Conservation (phyloP, 257 asterid species). For the Fraxinus cuspidata region DNA sequence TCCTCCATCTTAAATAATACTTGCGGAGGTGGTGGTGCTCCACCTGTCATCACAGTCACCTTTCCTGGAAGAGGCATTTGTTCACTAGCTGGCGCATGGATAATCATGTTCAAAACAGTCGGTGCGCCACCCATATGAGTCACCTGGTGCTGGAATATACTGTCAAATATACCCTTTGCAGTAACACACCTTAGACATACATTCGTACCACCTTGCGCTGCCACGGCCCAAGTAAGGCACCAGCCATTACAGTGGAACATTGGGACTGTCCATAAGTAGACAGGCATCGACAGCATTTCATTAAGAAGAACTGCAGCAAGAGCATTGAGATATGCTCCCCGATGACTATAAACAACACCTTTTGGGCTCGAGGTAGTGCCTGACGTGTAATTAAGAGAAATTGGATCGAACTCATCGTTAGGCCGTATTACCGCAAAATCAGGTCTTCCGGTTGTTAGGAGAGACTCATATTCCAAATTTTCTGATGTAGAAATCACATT, state of each 20-base stretch:
- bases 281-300: constrained; percentile 29
- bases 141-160: constrained; percentile 15
- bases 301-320: constrained; percentile 27
- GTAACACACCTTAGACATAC: constrained; percentile 24
- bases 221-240: constrained; percentile 29
- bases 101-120: constrained; percentile 27
- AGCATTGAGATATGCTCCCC: constrained; percentile 31
- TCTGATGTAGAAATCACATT: neutral
- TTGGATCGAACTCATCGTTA: constrained; percentile 27
- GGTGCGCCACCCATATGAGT: constrained; percentile 33
- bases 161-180: constrained; percentile 24
- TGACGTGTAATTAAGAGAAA: constrained; percentile 29
- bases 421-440: constrained; percentile 20
- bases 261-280: constrained; percentile 27
- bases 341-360: constrained; percentile 29
- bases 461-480: constrained; percentile 20
- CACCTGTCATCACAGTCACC: constrained; percentile 30
- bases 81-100: constrained; percentile 24
- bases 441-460: constrained; percentile 17
- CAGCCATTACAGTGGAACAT: constrained; percentile 35
- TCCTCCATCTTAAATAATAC: constrained; percentile 30
- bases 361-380: constrained; percentile 29
- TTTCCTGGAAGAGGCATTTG: constrained; percentile 1
- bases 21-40: constrained; percentile 30
- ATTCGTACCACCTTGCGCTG: constrained; percentile 31